Evolutionary conservation across 345 rosid species (phyloP).

Genomic region (Gossypium longicalyx): DNA sequence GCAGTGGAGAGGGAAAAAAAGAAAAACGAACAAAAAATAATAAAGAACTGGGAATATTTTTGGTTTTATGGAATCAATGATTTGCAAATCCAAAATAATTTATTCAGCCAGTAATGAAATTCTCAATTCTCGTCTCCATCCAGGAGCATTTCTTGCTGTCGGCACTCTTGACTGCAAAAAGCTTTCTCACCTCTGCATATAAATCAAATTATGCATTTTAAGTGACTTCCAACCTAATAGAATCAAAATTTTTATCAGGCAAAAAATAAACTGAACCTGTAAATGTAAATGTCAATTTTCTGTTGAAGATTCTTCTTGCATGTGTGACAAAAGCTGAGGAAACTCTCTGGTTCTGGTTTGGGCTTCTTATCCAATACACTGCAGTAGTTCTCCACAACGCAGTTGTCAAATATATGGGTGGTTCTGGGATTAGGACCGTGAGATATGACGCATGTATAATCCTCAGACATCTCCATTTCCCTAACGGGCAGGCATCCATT

Average conservation of each 20-base stretch:
- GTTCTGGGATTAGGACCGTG: conserved; percentile 76
- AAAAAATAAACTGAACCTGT: conserved; percentile 45
- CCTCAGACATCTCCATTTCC: conserved; percentile 79
- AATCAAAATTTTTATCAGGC: neutral
- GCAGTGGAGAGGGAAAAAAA: conserved; percentile 20
- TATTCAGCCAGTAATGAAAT: neutral
- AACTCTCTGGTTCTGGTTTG: conserved; percentile 19
- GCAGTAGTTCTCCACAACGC: conserved; percentile 46
- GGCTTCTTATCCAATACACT: conserved; percentile 17
- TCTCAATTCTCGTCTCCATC: conserved; percentile 41
- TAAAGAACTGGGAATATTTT: neutral
- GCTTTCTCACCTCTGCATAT: conserved; percentile 78
- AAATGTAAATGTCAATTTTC: conserved; percentile 55
- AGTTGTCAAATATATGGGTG: conserved; percentile 76
- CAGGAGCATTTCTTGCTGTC: conserved; percentile 62
- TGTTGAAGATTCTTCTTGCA: conserved; percentile 75
- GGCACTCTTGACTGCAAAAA: conserved; percentile 77
- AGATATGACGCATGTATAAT: conserved; percentile 72
- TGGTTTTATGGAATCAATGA: conserved; percentile 13
- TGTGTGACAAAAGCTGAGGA: conserved; percentile 59
- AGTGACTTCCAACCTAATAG: neutral
- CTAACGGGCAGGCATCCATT: conserved; percentile 31
- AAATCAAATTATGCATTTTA: neutral
- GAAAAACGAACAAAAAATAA: neutral
- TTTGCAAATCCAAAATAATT: neutral